Evolutionary conservation across 108 stramenopile species (phyloP).

Genomic region (Nitzschia palea): DNA sequence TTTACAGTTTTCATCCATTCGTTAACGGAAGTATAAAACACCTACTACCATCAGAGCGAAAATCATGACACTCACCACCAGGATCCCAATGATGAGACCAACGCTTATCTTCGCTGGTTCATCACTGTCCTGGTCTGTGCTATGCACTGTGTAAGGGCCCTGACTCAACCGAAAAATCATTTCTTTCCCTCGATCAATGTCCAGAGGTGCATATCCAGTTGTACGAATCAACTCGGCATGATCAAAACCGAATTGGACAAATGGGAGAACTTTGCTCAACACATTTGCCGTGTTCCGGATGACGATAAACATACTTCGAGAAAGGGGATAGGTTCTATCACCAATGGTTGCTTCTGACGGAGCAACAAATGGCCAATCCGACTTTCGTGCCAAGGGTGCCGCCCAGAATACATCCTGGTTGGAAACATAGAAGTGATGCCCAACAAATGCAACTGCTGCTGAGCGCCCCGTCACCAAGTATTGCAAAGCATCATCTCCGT

Average conservation of each 20-base stretch:
- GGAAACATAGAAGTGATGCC: constrained; percentile 17
- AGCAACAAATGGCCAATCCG: neutral
- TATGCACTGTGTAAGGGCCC: constrained; percentile 11
- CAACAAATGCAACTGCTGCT: constrained; percentile 23
- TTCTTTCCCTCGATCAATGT: neutral
- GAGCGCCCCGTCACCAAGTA: constrained; percentile 4
- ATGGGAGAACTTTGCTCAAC: constrained; percentile 12
- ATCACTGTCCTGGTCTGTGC: too few species aligned
- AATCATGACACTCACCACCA: too few species aligned
- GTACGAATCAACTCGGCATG: constrained; percentile 3
- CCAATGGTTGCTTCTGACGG: constrained; percentile 10
- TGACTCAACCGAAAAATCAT: neutral
- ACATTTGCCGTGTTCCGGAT: constrained; percentile 8
- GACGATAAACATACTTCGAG: constrained; percentile 31
- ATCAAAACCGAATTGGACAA: constrained; percentile 18
- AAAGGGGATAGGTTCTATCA: constrained; percentile 25
- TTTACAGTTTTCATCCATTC: too few species aligned
- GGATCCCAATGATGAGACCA: too few species aligned
- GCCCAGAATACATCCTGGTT: constrained; percentile 15
- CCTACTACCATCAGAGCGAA: too few species aligned
- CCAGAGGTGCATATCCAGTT: constrained; percentile 12
- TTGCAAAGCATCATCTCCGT: constrained; percentile 9
- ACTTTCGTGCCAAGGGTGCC: constrained; percentile 18
- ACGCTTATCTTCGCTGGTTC: too few species aligned
- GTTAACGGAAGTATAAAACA: too few species aligned